Conservation (phyloP, 805 yeast genomes). For the Debaryomyces hansenii region DNA sequence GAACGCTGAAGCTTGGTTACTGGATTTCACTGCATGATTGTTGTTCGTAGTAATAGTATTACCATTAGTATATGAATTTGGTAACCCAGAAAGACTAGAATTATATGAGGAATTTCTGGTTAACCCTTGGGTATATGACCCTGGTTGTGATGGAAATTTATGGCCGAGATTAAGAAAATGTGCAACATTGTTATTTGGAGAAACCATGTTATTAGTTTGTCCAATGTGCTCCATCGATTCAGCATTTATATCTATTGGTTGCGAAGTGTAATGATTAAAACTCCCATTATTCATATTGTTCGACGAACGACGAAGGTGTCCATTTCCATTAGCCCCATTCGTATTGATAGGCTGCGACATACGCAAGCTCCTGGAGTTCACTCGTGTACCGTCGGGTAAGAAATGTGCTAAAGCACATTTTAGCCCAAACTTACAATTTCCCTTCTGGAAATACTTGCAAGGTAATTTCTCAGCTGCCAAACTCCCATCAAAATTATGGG, state of each 20-base stretch:
- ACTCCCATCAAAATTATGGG: conserved; percentile 68
- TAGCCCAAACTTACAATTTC: conserved; percentile 93
- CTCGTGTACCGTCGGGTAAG: conserved; percentile 83
- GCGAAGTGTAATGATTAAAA: conserved; percentile 4
- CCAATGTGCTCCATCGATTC: conserved; percentile 3
- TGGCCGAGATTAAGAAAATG: conserved; percentile 9
- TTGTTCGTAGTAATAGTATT: neutral
- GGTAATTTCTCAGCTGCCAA: conserved; percentile 56
- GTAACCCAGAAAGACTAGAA: neutral
- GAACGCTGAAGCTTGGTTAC: neutral
- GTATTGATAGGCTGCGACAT: neutral
- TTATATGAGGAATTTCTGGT: neutral
- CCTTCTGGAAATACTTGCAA: conserved; percentile 92
- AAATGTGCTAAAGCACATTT: conserved; percentile 95
- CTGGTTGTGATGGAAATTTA: conserved; percentile 3
- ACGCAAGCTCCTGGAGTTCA: conserved; percentile 45
- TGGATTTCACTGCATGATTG: neutral
- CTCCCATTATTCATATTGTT: conserved; percentile 1
- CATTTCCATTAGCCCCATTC: conserved; percentile 4
- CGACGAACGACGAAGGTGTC: neutral
- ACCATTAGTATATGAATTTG: neutral
- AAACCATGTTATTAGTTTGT: neutral
- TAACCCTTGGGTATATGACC: neutral
- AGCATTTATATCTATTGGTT: conserved; percentile 14
- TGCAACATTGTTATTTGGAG: conserved; percentile 9